Base-by-base conservation (phyloP, 331 rosid species). In the Quercus lobata region DNA sequence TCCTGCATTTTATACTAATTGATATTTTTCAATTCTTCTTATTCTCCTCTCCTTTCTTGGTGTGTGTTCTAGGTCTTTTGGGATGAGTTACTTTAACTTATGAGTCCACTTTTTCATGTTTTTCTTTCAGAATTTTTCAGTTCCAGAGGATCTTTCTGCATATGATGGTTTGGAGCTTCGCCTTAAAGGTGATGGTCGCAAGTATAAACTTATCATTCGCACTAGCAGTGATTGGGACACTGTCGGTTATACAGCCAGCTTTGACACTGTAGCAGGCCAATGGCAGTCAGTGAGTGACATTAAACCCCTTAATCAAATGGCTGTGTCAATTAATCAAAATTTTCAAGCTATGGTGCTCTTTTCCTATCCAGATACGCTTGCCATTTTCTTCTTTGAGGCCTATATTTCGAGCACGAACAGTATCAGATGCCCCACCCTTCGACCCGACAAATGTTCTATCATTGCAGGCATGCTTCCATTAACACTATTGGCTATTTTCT, bases 131-230 rank as follows among this genome's bases (percentile, higher is more conserved):
- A 95, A 95, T 88, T 91, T 95, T 76, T 85, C 92, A 79, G 90
- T 80, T 24, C 93, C 98, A 4, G 95, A 88, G 79, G 89, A 95
- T 88, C 96, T 92, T 41, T 92, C 97, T 76, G 93, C 93, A 53
- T 95, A 95, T 87, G 97, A 92, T 76, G 98, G 98, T 34, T 75
- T 95, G 95, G 97, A 92, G 86, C 79, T 95, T 79, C 92, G 83
- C 58, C 79, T 94, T 72, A 92, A 95, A 86, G 98, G 98, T 52
- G 96, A 95, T 79, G 97, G 98, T 32, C 94, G 90, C 63, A 89
- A 92, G 73, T 95, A 91, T 84, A 95, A 95, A 83, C 12, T 92
- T 66, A 85, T 92, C 65, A 74, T 95, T 70, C 97, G 98, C 55
- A 92, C 92, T 24, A 92, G 98, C 88, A 14, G 69, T 52, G 92